Evolutionary conservation across 371 early-diverging fungal species (phyloP), one percentile per base, ranked within the genome.

Genomic region (Massospora cicadina): DNA sequence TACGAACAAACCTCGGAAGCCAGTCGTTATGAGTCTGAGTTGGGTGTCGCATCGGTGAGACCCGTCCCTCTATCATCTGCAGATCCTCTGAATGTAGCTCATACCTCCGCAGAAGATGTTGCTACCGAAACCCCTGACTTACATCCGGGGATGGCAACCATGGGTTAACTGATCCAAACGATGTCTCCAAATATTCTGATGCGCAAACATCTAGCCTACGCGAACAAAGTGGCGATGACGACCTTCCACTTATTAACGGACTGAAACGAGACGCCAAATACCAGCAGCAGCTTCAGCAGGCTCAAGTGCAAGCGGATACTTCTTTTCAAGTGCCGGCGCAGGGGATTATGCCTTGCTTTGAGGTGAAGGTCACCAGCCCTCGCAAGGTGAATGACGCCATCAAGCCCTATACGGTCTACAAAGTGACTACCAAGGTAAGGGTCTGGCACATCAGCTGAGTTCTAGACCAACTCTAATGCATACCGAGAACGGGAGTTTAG

Each of bases 361-460:
- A 83, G 55, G 84, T 93, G 26, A 68, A 78, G 0, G 90, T 95
- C 0, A 80, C 85, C 13, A 93, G 93, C 65, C 96, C 96, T 1
- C 85, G 85, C 72, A 92, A 92, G 72, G 83, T 93, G 63, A 85
- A 85, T 67, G 92, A 94, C 67, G 81, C 89, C 10, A 84, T 93
- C 61, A 87, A 79, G 69, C 83, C 91, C 12, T 83, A 92, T 71
- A 88, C 88, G 33, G 79, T 87, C 17, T 95, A 95, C 77, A 89
- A 88, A 75, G 87, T 95, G 53, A 75, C 75, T 60, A 90, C 93
- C 64, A 81, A 79, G 80, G 88, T 84, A 79, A 68, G 43, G 10
- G 10, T 10, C 10, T 43, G 5, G 17, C 5, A 43, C 5, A 43
- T 17, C 17, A 10, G 5, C 43, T 43, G 17, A 43, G 5, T 17